These are phyloP conservation scores for Cystobasidium onofrii DNA, from an alignment of 768 basidiomycete species.

Conservation along the genomic window DNA sequence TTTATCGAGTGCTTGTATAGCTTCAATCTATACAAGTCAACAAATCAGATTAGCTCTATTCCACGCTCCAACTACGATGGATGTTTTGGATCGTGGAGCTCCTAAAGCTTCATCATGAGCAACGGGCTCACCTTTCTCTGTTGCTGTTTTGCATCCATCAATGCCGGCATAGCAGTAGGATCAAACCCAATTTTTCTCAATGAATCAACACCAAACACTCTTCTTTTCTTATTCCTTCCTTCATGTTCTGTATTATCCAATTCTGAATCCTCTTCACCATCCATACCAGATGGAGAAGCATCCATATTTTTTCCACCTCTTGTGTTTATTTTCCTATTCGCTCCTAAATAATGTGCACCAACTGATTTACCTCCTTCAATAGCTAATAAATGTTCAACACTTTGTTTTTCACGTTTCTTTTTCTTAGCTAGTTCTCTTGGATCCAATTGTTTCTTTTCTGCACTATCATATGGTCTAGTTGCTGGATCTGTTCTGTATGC, in stretches of 20 bases:
- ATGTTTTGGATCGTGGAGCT: not conserved
- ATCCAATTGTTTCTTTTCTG: not conserved
- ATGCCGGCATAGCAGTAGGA: slow-evolving; percentile 3
- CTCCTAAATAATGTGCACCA: slow-evolving; percentile 26
- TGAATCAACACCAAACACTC: slow-evolving; percentile 2
- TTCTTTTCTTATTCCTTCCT: not conserved
- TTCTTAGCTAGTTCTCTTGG: slow-evolving; percentile 12
- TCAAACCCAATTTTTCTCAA: slow-evolving; percentile 20
- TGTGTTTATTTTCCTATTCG: not conserved
- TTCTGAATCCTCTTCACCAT: not conserved
- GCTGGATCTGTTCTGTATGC: not conserved
- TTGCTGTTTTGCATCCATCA: not conserved
- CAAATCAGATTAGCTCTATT: not conserved
- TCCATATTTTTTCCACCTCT: not conserved
- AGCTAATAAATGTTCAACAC: not conserved
- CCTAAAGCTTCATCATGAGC: not conserved
- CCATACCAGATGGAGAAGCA: not conserved
- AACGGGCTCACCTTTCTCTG: not conserved
- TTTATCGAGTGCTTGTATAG: not conserved
- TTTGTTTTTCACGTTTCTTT: slow-evolving; percentile 1
- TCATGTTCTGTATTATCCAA: not conserved
- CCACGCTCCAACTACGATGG: no score
- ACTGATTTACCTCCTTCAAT: slow-evolving; percentile 24
- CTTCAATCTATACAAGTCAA: not conserved
- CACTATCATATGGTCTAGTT: not conserved